Conservation (phyloP, 176 grass and related monocot species). For the Oryza punctata region DNA sequence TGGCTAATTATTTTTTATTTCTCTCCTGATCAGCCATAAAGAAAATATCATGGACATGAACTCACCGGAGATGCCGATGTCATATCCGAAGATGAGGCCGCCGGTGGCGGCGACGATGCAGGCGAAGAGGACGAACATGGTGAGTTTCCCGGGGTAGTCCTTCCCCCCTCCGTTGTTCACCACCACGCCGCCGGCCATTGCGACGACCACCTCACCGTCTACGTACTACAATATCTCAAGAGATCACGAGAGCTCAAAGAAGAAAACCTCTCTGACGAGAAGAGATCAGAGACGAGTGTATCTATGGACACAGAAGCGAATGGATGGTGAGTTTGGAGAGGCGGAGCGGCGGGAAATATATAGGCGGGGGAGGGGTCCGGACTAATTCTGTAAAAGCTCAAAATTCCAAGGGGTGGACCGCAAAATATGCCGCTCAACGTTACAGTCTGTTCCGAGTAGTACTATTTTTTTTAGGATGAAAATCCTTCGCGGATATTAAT, state of each 20-base stretch:
- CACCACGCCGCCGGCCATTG: conserved; percentile 66
- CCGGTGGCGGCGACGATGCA: conserved; percentile 93
- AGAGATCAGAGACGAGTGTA: neutral
- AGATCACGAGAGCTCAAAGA: neutral
- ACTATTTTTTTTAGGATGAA: neutral
- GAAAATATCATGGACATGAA: neutral
- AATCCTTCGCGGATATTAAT: neutral
- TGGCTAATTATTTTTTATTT: neutral
- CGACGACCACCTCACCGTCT: neutral
- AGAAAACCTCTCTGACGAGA: neutral
- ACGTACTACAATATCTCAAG: neutral
- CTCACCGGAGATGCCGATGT: conserved; percentile 92
- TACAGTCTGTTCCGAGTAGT: neutral
- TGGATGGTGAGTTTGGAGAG: neutral
- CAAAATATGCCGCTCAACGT: neutral
- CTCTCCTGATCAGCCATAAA: too few relatives aligned
- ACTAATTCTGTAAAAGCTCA: neutral
- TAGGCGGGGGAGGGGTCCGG: neutral
- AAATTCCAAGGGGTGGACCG: neutral
- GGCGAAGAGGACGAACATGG: conserved; percentile 80
- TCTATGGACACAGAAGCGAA: neutral
- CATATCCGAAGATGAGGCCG: conserved; percentile 95
- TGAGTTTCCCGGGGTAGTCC: conserved; percentile 90
- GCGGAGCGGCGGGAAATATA: neutral
- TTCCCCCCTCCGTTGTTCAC: conserved; percentile 55